Evolutionary conservation across 1,284 basidiomycete species (phyloP), one percentile per base, ranked within the genome.

Genomic region (Ganoderma multipileum): DNA sequence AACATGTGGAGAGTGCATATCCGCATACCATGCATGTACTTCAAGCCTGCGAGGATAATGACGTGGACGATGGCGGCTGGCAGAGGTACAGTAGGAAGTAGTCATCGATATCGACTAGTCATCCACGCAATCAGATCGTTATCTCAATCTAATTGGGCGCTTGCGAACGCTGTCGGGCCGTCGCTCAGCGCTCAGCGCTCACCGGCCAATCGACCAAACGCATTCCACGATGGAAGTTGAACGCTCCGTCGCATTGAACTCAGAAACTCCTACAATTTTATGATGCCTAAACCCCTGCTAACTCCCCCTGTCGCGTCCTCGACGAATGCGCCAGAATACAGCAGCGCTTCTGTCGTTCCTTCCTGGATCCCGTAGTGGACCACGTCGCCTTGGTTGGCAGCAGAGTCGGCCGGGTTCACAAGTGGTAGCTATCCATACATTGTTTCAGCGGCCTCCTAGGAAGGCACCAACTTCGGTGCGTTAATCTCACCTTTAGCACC

Each of bases 261-360:
- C n/a, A 8, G 20, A 23, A 2, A 26, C 4, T 42, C 12, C 38
- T 36, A 58, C 7, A 12, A 20, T 3, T 58, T 16, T 23, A 58
- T 18, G 11, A 38, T n/a, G 20, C 55, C 33, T 2, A 38, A 23
- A 38, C 55, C 55, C 50, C 28, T 44, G 61, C 75, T 79, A 44
- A 79, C 44, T 16, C 77, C 77, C 2, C 61, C 28, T 7, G 65
- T 26, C 5, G 73, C 70, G 61, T 74, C 73, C 68, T 88, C 85
- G 1, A 89, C 83, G 74, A 89, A 89, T 3, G 89, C 79, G 0
- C 88, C 88, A 33, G 87, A 89, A 75, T 86, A 89, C 2, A 86
- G 75, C 44, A 89, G 73, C 0, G 83, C 86, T 68, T 90, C 88
- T 7, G 80, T 83, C 11, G 83, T 82, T 2, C 84, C 86, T 74